Evolutionary conservation across 2,329 filamentous ascomycete species (phyloP).

Genomic region (Penicillium vulpinum): DNA sequence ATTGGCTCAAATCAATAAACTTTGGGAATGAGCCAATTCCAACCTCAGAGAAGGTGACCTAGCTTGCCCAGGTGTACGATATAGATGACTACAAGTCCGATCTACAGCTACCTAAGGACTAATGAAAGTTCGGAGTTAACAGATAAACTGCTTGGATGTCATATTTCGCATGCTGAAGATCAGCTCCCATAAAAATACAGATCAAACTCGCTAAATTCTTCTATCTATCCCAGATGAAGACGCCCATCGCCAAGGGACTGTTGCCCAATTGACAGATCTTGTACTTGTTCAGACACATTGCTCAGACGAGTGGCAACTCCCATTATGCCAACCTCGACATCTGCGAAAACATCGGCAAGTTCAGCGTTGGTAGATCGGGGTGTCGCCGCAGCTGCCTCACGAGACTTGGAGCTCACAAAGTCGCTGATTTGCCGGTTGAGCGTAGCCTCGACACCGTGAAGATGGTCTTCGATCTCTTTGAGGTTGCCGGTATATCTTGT

Average conservation of each 20-base stretch:
- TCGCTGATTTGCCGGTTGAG: conserved; percentile 62
- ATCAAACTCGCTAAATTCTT: conserved; percentile 8
- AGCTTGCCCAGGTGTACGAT: not conserved
- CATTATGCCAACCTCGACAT: conserved; percentile 66
- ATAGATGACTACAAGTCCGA: too few relatives aligned
- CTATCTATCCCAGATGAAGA: conserved; percentile 20
- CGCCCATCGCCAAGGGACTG: conserved; percentile 30
- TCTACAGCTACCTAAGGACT: not conserved
- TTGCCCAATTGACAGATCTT: conserved; percentile 54
- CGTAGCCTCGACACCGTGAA: conserved; percentile 63
- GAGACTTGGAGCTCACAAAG: conserved; percentile 46
- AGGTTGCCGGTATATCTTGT: conserved; percentile 60
- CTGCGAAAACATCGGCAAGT: conserved; percentile 60
- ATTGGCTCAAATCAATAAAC: not conserved
- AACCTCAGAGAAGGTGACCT: not conserved
- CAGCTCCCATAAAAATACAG: conserved; percentile 24
- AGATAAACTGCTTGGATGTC: conserved; percentile 2
- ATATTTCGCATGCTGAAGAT: conserved; percentile 12
- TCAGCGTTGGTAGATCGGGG: conserved; percentile 46
- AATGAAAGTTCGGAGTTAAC: not conserved
- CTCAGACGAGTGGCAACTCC: conserved; percentile 64
- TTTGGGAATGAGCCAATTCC: not conserved
- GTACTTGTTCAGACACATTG: conserved; percentile 60
- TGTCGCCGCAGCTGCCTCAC: conserved; percentile 45
- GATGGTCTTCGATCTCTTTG: conserved; percentile 64